Base-by-base conservation (phyloP, 352 stramenopile species). In the Globisporangium splendens region DNA sequence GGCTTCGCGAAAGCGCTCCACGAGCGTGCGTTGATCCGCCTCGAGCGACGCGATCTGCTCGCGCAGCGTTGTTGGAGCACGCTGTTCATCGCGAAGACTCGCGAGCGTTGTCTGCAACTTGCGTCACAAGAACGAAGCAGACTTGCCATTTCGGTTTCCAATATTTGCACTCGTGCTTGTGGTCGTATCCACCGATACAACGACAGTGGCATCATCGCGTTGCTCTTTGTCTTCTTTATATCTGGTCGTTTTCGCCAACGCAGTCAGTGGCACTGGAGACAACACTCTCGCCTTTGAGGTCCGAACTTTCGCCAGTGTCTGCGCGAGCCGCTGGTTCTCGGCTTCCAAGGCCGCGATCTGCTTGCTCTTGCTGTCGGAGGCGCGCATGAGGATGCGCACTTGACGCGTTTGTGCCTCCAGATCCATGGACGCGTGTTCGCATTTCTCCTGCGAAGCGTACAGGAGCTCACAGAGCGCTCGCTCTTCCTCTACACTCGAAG, bases 221-320 rank as follows among this genome's bases (percentile, higher is more conserved):
- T n/a, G 13, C 39, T n/a, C 39, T n/a, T 44, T n/a, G 2, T 4
- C 39, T 44, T 44, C 39, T 3, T 18, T n/a, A 4, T n/a, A 5
- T 2, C 39, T 2, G 8, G 17, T 44, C 13, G 39, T n/a, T 4
- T 18, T 44, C 13, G 12, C 10, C 39, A 8, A n/a, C 17, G 13
- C 13, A 1, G 17, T 44, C 39, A 1, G 6, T 11, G 17, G 39
- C n/a, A 3, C 39, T 43, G 41, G 24, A 50, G 48, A 20, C 15
- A 53, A 28, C 41, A 48, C 50, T 15, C 43, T 53, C 13, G 58
- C 20, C 13, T 54, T 59, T n/a, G 58, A 31, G 10, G 31, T 35
- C 15, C 65, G 65, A 38, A 64, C 17, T 33, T 58, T 50, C n/a
- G 65, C 61, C 31, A 72, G 48, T 22, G 53, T 56, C 35, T 62